Evolutionary conservation across 805 yeast genomes (phyloP), one percentile per base, ranked within the genome.

Genomic region (Candida anglica): DNA sequence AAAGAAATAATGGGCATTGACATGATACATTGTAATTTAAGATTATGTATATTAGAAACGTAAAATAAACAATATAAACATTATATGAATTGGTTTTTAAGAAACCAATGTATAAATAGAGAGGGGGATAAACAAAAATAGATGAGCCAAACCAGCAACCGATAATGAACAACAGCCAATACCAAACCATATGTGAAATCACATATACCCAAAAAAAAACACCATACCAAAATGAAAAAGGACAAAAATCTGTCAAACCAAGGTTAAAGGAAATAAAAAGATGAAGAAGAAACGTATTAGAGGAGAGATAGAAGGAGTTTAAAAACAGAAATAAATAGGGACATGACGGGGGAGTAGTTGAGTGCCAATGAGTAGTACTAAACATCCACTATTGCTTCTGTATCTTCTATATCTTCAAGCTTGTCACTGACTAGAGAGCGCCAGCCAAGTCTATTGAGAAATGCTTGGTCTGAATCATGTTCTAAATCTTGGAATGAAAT

Each of bases 351-450:
- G 22, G 22, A 24, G n/a, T n/a, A n/a, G n/a, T n/a, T n/a, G n/a
- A n/a, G n/a, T n/a, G n/a, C n/a, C n/a, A n/a, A n/a, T n/a, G n/a
- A n/a, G n/a, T n/a, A n/a, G n/a, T 27, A 15, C 36, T 34, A 48
- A 16, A 44, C 42, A 38, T 48, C 52, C 17, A 48, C 44, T 32
- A 43, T 41, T 11, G 46, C 48, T 28, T 48, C 50, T 20, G 45
- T 43, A 31, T 48, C 50, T 20, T 48, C 56, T 22, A 50, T 47
- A 16, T 36, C 30, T 16, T 46, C 50, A 23, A 42, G 46, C 32
- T 47, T 46, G 31, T 46, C 45, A 15, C 41, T 41, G 18, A 40
- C 48, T 30, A 30, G 19, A 13, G 16, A 7, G 6, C 32, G 6
- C 7, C 10, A 30, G 25, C 55, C 33, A 19, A 50, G 39, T 10